Conservation (phyloP, 2,329 filamentous ascomycete species). For the Emergomyces orientalis region DNA sequence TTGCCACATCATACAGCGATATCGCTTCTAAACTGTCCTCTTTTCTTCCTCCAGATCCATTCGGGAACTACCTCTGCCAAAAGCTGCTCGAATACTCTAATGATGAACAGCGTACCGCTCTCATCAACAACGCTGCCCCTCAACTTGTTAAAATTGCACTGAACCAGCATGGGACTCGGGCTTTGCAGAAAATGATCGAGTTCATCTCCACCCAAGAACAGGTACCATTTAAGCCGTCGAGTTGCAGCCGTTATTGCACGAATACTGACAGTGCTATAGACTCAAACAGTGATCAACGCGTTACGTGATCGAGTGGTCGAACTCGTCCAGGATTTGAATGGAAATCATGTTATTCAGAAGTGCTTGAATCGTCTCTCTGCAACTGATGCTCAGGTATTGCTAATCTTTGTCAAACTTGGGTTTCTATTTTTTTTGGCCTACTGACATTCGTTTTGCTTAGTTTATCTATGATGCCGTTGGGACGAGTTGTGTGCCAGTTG, state of each 20-base stretch:
- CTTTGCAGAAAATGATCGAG: constrained; percentile 99
- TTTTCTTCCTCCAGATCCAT: constrained; percentile 55
- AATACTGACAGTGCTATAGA: constrained; percentile 31
- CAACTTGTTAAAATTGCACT: constrained; percentile 88
- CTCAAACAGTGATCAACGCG: constrained; percentile 76
- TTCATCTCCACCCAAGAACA: constrained; percentile 81
- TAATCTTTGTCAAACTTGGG: background rate
- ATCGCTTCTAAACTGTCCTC: background rate
- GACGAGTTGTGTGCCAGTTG: constrained; percentile 74
- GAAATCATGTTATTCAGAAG: constrained; percentile 98
- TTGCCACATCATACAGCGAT: background rate
- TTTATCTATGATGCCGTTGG: constrained; percentile 98
- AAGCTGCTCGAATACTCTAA: constrained; percentile 94
- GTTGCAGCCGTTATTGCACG: background rate
- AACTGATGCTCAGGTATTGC: constrained; percentile 57
- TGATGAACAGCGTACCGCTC: constrained; percentile 83
- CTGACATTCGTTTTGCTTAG: constrained; percentile 18
- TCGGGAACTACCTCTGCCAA: constrained; percentile 98
- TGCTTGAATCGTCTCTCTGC: constrained; percentile 89
- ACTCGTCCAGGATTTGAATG: constrained; percentile 93
- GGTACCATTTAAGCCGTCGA: constrained; percentile 19
- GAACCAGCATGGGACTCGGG: constrained; percentile 94
- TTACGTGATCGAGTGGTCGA: constrained; percentile 78
- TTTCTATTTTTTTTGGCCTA: background rate
- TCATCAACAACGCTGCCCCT: constrained; percentile 81